Evolutionary conservation across 192 early-diverging fungal genomes (phyloP), one percentile per base, ranked within the genome.

Genomic region (Rhizoclosmatium sp.): DNA sequence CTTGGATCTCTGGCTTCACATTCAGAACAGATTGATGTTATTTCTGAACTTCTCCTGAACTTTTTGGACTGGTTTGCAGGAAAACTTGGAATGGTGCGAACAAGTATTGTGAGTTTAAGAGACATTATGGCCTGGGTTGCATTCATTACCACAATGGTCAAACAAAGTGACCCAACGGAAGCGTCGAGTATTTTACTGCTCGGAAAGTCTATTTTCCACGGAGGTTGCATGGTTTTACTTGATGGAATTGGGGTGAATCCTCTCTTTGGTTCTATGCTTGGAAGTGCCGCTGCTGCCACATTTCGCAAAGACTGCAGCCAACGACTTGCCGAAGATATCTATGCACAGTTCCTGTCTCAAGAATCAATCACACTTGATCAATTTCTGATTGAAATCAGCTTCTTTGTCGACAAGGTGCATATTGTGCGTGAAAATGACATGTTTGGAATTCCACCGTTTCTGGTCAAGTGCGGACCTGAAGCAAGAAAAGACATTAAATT

Each of bases 51-150:
- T 46, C 93, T 99, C 64, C 81, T 99, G 31, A 90, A 91, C 49
- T 99, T 97, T 89, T 88, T 96, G 23, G 86, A 87, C 12, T 97
- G 93, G 90, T 92, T 95, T 78, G 84, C 89, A 3, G 82, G 86
- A 40, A 84, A 85, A 21, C 76, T 95, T 59, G 84, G 89, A 4
- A 89, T 90, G 81, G 80, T 83, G 5, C 80, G 85, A 2, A 83
- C 83, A 65, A 78, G 82, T 7, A 81, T 90, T 51, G 87, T 96
- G 58, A 93, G 93, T 76, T 78, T 99, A 78, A 87, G 98, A 60
- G 98, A 99, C 83, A 94, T 97, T 61, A 84, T 99, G 61, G 88
- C 95, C 2, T 99, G 98, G 98, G 93, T 93, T 9, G 89, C 89
- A 4, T 98, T 99, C 82, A 86, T 98, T 45, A 89, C 86, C 48